Evolutionary conservation across 2,329 filamentous ascomycete species (phyloP).

Genomic region (Colletotrichum zoysiae): DNA sequence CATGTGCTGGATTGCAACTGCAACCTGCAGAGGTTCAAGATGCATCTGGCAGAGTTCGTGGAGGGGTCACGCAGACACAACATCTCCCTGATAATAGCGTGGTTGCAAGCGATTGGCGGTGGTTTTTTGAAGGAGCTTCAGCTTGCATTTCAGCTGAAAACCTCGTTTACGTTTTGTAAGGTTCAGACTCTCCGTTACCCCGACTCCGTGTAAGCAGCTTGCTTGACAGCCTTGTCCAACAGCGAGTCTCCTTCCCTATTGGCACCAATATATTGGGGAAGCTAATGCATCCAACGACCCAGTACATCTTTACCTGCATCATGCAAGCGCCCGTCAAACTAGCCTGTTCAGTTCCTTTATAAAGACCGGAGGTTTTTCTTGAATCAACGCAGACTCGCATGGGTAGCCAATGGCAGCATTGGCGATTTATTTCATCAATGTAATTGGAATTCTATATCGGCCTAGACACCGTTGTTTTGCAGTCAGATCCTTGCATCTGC

Average conservation of each 20-base stretch:
- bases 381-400: background rate
- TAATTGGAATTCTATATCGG: background rate
- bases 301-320: background rate
- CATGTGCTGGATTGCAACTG: conserved; percentile 10
- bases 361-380: background rate
- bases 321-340: background rate
- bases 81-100: background rate
- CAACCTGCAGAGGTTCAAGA: conserved; percentile 1
- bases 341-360: background rate
- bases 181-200: conserved; percentile 16
- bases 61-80: background rate
- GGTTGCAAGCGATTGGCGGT: conserved; percentile 18
- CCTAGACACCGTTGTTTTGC: conserved; percentile 6
- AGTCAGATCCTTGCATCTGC: background rate
- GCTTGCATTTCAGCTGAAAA: conserved; percentile 34
- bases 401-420: conserved; percentile 4
- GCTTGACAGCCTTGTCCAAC: background rate
- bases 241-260: conserved; percentile 13
- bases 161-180: conserved; percentile 17
- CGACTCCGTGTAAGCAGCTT: conserved; percentile 29
- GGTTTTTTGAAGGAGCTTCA: background rate
- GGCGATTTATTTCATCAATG: background rate
- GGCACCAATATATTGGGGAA: background rate
- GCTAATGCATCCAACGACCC: conserved; percentile 17
- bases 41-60: background rate